Evolutionary conservation across 139 green algal genomes (phyloP), one percentile per base, ranked within the genome.

Genomic region (Tetradesmus lagerheimii): DNA sequence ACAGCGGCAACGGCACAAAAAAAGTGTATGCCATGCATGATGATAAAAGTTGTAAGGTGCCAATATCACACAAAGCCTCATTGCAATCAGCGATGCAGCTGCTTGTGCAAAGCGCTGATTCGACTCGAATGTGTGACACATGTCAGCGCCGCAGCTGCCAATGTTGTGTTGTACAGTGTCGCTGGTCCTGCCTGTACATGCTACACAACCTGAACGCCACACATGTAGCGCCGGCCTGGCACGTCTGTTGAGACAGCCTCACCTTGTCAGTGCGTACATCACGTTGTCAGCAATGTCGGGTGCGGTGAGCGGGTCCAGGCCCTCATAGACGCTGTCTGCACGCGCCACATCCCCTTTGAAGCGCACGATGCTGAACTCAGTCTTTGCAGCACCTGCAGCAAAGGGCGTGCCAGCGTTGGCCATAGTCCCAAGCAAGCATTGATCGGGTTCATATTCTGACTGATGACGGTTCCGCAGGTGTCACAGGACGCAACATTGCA

Each of bases 281-380:
- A 97, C 94, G 71, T 98, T 96, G 93, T 99, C 96, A 31, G 97
- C 97, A 9, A 99, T 95, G 90, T 99, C 97, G 27, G 92, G 91
- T 15, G 94, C 96, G 0, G 83, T 92, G 50, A 98, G 87, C 0
- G 95, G 93, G 16, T 95, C 83, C 31, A 97, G 94, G 45, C 96
- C 95, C 50, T 92, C 83, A 90, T 98, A 98, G 20, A 98, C 95
- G 2, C 89, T 90, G 37, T 96, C 94, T 2, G 95, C 96, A n/a
- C 91, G 89, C 35, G 78, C 76, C 38, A 90, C 89, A 62, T 96
- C 94, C n/a, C 92, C 94, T 81, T 94, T 93, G 91, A 95, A 97
- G 11, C 96, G 90, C 47, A 98, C 95, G 15, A 95, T 81, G 80
- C 89, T 95, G 91, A 99, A 98, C 90, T 98, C 96, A 1, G 97